Conservation (phyloP, 2,329 filamentous ascomycete genomes). For the Fusarium poae region DNA sequence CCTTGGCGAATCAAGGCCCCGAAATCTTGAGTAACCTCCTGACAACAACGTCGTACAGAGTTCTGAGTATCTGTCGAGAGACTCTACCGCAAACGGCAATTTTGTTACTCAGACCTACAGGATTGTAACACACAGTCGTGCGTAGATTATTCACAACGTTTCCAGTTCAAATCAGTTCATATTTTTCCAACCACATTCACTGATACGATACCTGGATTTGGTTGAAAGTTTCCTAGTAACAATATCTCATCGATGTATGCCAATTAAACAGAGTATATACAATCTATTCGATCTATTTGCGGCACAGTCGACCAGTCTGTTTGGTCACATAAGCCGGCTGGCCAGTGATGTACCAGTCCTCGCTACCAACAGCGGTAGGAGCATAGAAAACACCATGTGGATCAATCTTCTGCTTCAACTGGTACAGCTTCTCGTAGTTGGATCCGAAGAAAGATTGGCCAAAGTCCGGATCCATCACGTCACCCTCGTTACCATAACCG, state of each 20-base stretch:
- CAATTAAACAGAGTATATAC: too few relatives aligned
- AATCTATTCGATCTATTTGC: conserved; percentile 15
- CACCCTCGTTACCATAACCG: conserved; percentile 52
- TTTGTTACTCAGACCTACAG: background rate
- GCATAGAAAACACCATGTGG: conserved; percentile 55
- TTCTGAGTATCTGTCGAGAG: background rate
- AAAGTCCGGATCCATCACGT: conserved; percentile 55
- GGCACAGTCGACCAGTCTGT: conserved; percentile 38
- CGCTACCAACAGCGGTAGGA: conserved; percentile 55
- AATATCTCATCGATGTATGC: background rate
- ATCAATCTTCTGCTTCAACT: conserved; percentile 54
- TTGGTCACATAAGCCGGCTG: conserved; percentile 33
- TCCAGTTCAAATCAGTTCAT: background rate
- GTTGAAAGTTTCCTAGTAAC: background rate
- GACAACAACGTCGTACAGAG: background rate
- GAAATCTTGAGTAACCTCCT: background rate
- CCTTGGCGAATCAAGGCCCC: background rate
- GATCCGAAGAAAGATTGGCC: conserved; percentile 55
- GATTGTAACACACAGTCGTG: background rate
- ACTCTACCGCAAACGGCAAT: background rate
- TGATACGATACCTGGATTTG: background rate
- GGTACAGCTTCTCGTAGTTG: conserved; percentile 53
- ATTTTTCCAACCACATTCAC: background rate
- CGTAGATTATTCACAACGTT: background rate
- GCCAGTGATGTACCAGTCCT: conserved; percentile 51